A percentile compares a stretch with the other conserved stretches of the same genome.
These are phyloP conservation scores for Yamadazyma insecticola DNA, from an alignment of 805 yeast species.

Conservation along the genomic window DNA sequence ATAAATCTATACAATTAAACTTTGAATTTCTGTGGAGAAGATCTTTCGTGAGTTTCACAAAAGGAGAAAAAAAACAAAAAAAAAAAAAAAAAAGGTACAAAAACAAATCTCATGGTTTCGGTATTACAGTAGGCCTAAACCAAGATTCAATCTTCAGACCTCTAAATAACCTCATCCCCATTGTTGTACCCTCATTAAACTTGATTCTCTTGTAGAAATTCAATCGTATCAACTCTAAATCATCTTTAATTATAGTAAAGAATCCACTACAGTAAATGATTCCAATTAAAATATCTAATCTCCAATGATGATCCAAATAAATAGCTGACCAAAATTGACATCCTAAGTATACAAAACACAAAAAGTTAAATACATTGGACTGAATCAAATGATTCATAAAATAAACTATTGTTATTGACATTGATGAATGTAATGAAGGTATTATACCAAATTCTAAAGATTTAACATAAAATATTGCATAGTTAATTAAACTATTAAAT, in stretches of 20 bases:
- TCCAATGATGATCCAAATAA: conserved; percentile 69
- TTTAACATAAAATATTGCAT: conserved; percentile 9
- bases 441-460: conserved; percentile 49
- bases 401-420: conserved; percentile 50
- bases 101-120: too few species aligned
- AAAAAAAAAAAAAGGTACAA: too few species aligned
- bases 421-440: conserved; percentile 61
- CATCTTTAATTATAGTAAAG: conserved; percentile 8
- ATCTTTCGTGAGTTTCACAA: too few species aligned
- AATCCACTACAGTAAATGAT: conserved; percentile 32
- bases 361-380: conserved; percentile 28
- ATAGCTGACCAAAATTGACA: conserved; percentile 75
- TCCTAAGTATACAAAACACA: conserved; percentile 41
- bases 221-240: conserved; percentile 18
- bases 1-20: too few species aligned
- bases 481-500: conserved; percentile 7
- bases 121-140: conserved; percentile 59
- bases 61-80: too few species aligned
- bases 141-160: conserved; percentile 44
- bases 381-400: conserved; percentile 38
- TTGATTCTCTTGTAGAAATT: conserved; percentile 35
- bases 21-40: too few species aligned
- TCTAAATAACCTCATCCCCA: conserved; percentile 64
- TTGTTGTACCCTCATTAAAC: conserved; percentile 39
- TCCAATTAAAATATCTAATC: conserved; percentile 57